Evolutionary conservation across 164 flowering plant species (phyloP), one percentile per base, ranked within the genome.

Genomic region (Umbilicus rupestris): DNA sequence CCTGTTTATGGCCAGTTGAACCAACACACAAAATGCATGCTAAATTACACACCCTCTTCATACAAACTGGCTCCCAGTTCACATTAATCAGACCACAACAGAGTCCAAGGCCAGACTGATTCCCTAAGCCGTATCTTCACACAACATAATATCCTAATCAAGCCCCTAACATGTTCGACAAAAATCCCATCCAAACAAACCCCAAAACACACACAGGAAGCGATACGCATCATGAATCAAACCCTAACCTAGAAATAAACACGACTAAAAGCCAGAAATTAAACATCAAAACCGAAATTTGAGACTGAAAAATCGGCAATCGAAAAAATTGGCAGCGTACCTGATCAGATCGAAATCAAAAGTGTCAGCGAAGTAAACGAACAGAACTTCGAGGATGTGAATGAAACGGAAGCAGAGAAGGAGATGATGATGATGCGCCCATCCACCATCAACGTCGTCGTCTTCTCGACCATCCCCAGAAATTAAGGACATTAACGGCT

Each of bases 291-390:
- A 55, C 28, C 33, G 28, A 28, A 55, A 52, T 29, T 52, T 52
- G 15, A 46, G 5, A 49, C 55, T 5, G 28, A 26, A 49, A 49
- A 49, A n/a, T 49, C 28, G 17, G 33, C 0, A 12, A 52, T 24
- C 17, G 59, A 11, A 4, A 52, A 26, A 52, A 26, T 10, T 20
- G 37, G 37, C 4, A 35, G 12, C 29, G 12, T 24, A 52, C 58
- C 58, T 52, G 58, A 52, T 52, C 58, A 7, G 60, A 28, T 55
- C 59, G 7, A 8, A 52, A 10, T 52, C 57, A 50, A 50, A 50
- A 50, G 14, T 5, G 11, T 3, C 6, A 50, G 29, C 57, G 17
- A 15, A 9, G 11, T 3, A 22, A 50, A 15, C 57, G 17, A 15
- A 9, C 31, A 11, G 10, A 20, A 28, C 57, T 55, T 16, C 31